These are phyloP conservation scores for Parathielavia appendiculata DNA, from an alignment of 495 filamentous ascomycete species.

Conservation along the genomic window DNA sequence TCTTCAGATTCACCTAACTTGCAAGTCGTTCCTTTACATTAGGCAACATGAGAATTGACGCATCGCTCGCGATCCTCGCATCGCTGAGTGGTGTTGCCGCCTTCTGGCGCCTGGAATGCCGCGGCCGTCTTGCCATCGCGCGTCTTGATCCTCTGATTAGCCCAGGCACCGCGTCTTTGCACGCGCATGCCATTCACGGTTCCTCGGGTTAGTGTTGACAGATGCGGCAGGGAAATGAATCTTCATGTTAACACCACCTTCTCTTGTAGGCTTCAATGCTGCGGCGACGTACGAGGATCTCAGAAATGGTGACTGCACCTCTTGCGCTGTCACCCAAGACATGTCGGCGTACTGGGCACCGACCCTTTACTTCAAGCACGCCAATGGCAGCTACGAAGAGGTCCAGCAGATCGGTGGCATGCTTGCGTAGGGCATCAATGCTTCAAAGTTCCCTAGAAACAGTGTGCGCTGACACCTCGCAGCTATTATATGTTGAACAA, in stretches of 20 bases:
- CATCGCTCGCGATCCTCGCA: constrained; percentile 24
- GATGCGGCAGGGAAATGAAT: too few relatives aligned
- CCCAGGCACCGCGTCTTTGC: constrained; percentile 53
- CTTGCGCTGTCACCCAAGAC: constrained; percentile 59
- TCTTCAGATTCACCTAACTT: neutral
- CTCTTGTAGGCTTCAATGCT: constrained; percentile 43
- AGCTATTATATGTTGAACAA: constrained; percentile 70
- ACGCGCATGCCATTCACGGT: constrained; percentile 72
- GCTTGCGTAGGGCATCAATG: constrained; percentile 47
- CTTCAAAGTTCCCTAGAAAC: neutral
- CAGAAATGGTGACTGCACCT: constrained; percentile 52
- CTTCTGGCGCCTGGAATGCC: constrained; percentile 88
- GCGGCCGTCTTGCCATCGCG: constrained; percentile 57
- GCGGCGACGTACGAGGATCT: constrained; percentile 47
- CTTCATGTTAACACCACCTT: constrained; percentile 5
- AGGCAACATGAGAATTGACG: constrained; percentile 30
- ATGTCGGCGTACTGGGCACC: constrained; percentile 69
- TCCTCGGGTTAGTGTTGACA: constrained; percentile 46
- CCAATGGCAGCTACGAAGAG: constrained; percentile 36
- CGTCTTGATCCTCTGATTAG: constrained; percentile 68
- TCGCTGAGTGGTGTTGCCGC: constrained; percentile 46
- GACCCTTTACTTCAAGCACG: constrained; percentile 56
- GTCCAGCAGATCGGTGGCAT: constrained; percentile 56
- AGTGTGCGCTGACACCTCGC: neutral
- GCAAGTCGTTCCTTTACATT: constrained; percentile 17